Conservation (phyloP, 1,139 yeast species). For the Nadsonia commutata region DNA sequence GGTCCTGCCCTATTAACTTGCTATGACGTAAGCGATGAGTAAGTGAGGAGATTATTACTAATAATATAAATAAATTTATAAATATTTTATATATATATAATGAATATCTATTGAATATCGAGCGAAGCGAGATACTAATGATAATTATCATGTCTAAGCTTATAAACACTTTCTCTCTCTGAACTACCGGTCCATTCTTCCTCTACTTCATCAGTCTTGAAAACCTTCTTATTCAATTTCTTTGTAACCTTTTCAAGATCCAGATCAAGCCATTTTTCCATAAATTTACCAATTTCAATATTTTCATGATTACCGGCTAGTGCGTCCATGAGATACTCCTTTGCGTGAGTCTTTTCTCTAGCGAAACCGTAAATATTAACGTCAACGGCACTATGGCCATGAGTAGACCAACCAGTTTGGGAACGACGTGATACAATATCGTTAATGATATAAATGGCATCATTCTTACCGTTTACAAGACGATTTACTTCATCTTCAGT, state of each 20-base stretch:
- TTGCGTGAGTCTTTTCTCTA: slow-evolving; percentile 32
- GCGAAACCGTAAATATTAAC: slow-evolving; percentile 69
- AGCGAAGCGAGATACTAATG: not conserved
- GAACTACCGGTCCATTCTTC: not conserved
- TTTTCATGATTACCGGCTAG: slow-evolving; percentile 74
- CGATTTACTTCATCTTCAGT: slow-evolving; percentile 32
- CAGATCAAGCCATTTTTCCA: slow-evolving; percentile 44
- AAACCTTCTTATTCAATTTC: slow-evolving; percentile 7
- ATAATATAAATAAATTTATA: no score
- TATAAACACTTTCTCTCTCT: not conserved
- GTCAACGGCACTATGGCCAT: slow-evolving; percentile 83
- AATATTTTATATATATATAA: no score
- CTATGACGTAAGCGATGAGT: no score
- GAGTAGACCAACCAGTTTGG: slow-evolving; percentile 77
- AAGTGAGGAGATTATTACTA: no score
- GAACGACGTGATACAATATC: slow-evolving; percentile 56
- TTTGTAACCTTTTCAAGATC: slow-evolving; percentile 39
- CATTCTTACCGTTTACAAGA: slow-evolving; percentile 9
- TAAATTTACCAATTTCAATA: slow-evolving; percentile 61
- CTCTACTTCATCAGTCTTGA: not conserved
- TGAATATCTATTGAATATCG: no score
- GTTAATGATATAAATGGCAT: slow-evolving; percentile 33
- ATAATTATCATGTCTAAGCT: not conserved
- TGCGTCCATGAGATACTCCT: slow-evolving; percentile 32
- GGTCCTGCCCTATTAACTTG: no score